Percentiles rank a stretch among this genome's conserved stretches.
phyloP scores from a whole-genome alignment of 495 filamentous ascomycete genomes.

The Cercophora sp. region DNA sequence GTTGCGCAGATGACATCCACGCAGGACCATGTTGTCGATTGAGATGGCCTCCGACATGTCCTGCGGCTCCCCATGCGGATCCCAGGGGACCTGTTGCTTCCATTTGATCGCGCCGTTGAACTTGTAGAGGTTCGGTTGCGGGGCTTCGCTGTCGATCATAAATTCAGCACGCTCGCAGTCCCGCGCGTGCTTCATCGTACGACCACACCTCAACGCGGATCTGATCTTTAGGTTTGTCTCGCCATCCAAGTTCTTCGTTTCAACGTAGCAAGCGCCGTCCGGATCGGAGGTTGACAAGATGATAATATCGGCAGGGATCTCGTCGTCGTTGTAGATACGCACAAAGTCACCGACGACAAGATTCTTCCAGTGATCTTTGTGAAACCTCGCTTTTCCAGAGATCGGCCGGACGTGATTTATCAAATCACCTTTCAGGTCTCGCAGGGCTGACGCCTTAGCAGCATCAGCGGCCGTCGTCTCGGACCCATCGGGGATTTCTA shows the following conservation, averaged over 20 bases:
- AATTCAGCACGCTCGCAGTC: slow-evolving; percentile 91
- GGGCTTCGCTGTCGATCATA: slow-evolving; percentile 82
- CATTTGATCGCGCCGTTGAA: slow-evolving; percentile 88
- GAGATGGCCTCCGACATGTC: slow-evolving; percentile 89
- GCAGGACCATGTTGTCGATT: slow-evolving; percentile 91
- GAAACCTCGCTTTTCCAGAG: slow-evolving; percentile 64
- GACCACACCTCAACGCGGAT: slow-evolving; percentile 81
- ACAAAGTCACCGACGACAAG: slow-evolving; percentile 96
- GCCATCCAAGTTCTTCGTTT: slow-evolving; percentile 97
- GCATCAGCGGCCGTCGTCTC: slow-evolving; percentile 41
- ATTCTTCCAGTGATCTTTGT: slow-evolving; percentile 92
- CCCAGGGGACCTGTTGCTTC: slow-evolving; percentile 65
- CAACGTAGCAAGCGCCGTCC: slow-evolving; percentile 94
- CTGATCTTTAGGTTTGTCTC: slow-evolving; percentile 98
- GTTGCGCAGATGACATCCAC: slow-evolving; percentile 90
- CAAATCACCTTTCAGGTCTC: slow-evolving; percentile 41
- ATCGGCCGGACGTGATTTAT: slow-evolving; percentile 43
- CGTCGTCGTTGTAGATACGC: slow-evolving; percentile 92
- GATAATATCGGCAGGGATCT: slow-evolving; percentile 90
- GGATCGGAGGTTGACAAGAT: slow-evolving; percentile 93
- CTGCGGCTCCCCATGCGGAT: slow-evolving; percentile 52
- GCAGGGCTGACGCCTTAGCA: slow-evolving; percentile 59
- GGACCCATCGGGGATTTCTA: slow-evolving; percentile 29
- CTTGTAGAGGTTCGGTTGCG: slow-evolving; percentile 89
- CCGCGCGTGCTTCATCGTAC: slow-evolving; percentile 77